phyloP scores from a whole-genome alignment of 2,329 filamentous ascomycete species.

The Colletotrichum orbiculare region DNA sequence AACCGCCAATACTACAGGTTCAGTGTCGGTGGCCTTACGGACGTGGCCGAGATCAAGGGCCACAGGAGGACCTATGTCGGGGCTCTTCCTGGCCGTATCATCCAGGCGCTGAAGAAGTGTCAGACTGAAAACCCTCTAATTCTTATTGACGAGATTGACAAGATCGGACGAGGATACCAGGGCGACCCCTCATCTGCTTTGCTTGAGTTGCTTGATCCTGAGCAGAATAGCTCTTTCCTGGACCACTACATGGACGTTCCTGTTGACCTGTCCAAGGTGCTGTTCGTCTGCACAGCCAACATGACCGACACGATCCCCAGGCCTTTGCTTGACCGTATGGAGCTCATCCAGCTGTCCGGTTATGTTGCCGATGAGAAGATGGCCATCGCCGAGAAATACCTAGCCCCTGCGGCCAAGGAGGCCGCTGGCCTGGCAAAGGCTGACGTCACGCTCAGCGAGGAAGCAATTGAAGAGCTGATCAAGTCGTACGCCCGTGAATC shows the following conservation, averaged over 20 bases:
- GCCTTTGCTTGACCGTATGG: slow-evolving; percentile 95
- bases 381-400: slow-evolving; percentile 93
- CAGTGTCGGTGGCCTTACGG: slow-evolving; percentile 94
- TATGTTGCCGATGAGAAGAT: slow-evolving; percentile 99
- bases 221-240: slow-evolving; percentile 96
- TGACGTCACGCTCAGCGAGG: slow-evolving; percentile 86
- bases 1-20: slow-evolving; percentile 98
- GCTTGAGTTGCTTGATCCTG: slow-evolving; percentile 92
- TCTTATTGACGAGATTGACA: slow-evolving; percentile 97
- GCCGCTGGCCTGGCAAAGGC: slow-evolving; percentile 90
- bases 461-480: slow-evolving; percentile 95
- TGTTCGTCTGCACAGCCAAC: slow-evolving; percentile 99
- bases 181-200: slow-evolving; percentile 95
- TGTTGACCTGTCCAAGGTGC: slow-evolving; percentile 94
- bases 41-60: slow-evolving; percentile 99
- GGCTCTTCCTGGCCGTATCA: slow-evolving; percentile 93
- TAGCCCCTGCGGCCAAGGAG: slow-evolving; percentile 94
- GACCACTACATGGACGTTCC: slow-evolving; percentile 99
- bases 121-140: slow-evolving; percentile 98
- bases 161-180: slow-evolving; percentile 96
- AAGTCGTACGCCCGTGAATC: slow-evolving; percentile 99
- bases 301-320: slow-evolving; percentile 98
- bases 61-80: slow-evolving; percentile 97
- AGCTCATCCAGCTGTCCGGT: slow-evolving; percentile 94
- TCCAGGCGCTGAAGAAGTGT: slow-evolving; percentile 98